A percentile compares a stretch with the other conserved stretches of the same genome.
These are phyloP conservation scores for Suillus fuscotomentosus DNA, from an alignment of 768 basidiomycete species.

Conservation along the genomic window DNA sequence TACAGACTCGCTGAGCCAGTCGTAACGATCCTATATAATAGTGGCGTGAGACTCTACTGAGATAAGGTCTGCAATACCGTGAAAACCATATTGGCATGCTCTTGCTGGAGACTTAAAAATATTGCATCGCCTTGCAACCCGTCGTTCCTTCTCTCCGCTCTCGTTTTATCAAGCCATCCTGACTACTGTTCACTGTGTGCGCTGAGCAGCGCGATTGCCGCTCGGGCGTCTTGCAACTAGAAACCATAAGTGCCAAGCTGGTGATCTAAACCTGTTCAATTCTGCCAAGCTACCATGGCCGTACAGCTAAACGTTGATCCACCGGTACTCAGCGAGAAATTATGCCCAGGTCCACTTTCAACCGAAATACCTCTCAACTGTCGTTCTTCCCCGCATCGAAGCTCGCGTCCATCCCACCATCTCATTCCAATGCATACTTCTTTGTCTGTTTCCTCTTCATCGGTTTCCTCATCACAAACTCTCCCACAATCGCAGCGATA, in stretches of 20 bases:
- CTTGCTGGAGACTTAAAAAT: neutral
- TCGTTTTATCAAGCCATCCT: neutral
- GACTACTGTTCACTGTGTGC: neutral
- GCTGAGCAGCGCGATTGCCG: conserved; percentile 14
- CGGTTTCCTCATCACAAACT: conserved; percentile 5
- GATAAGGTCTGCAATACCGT: conserved; percentile 7
- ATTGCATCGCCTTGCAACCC: neutral
- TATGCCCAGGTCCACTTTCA: conserved; percentile 1
- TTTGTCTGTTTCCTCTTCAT: conserved; percentile 3
- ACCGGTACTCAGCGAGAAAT: conserved; percentile 26
- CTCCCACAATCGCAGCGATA: conserved; percentile 30
- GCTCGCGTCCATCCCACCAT: conserved; percentile 16
- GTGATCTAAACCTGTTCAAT: neutral
- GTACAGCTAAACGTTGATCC: neutral
- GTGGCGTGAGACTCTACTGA: conserved; percentile 15
- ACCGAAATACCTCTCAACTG: conserved; percentile 21
- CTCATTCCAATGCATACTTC: conserved; percentile 20
- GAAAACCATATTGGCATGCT: neutral
- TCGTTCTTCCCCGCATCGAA: conserved; percentile 15
- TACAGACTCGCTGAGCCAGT: neutral
- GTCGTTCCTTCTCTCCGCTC: neutral
- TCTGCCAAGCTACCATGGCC: conserved; percentile 15
- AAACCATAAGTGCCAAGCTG: conserved; percentile 6
- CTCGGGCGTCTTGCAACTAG: conserved; percentile 5
- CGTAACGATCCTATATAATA: neutral